These are phyloP conservation scores for Globisporangium abappressorium DNA, from an alignment of 352 stramenopile genomes.

Conservation along the genomic window DNA sequence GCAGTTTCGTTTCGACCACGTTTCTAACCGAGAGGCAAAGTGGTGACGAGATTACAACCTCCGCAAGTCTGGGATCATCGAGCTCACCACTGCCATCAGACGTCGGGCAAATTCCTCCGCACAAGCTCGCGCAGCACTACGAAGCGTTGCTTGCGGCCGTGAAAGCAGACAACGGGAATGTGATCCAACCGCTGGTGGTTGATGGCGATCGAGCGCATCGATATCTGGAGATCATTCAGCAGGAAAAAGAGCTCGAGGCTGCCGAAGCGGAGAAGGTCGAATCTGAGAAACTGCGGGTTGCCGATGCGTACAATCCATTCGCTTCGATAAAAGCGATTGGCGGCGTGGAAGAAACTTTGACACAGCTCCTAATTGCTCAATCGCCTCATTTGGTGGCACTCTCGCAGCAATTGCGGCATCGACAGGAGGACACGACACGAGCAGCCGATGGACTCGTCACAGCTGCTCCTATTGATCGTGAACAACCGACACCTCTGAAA, in stretches of 20 bases:
- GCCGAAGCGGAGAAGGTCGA: constrained; percentile 16
- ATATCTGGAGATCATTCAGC: constrained; percentile 37
- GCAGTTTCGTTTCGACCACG: constrained; percentile 33
- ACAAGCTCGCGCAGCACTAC: constrained; percentile 5
- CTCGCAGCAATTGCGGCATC: constrained; percentile 41
- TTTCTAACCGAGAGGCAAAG: constrained; percentile 45
- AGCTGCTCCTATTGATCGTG: background rate
- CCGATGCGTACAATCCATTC: constrained; percentile 52
- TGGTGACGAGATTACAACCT: background rate
- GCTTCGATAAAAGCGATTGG: constrained; percentile 46
- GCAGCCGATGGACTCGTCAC: background rate
- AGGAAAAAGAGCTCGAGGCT: constrained; percentile 36
- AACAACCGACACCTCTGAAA: background rate
- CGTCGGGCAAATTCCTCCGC: background rate
- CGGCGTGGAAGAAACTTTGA: constrained; percentile 49
- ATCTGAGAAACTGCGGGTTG: constrained; percentile 19
- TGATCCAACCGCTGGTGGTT: background rate
- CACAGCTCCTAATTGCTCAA: constrained; percentile 28
- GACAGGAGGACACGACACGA: constrained; percentile 43
- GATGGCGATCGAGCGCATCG: background rate
- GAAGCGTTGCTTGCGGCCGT: constrained; percentile 4
- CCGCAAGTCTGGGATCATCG: background rate
- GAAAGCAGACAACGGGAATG: background rate
- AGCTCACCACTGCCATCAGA: background rate
- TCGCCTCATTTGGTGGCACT: constrained; percentile 24